phyloP scores from a whole-genome alignment of 2,329 filamentous ascomycete genomes.

The Xylariomycetidae sp. region DNA sequence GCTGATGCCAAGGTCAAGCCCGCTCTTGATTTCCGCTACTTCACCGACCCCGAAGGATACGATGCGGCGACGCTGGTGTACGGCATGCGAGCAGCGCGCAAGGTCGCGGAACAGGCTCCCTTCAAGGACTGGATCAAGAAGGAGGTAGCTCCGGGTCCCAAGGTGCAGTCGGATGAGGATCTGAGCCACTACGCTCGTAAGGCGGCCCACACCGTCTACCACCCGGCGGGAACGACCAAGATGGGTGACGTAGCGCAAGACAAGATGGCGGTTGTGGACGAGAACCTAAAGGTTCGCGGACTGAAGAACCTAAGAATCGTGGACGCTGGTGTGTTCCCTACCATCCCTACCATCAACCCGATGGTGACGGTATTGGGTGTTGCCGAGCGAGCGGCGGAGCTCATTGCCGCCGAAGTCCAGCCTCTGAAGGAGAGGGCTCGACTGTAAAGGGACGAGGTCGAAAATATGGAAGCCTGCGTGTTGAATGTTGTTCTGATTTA shows the following conservation, averaged over 20 bases:
- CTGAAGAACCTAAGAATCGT: constrained; percentile 73
- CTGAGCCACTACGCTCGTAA: constrained; percentile 76
- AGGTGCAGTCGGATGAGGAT: constrained; percentile 71
- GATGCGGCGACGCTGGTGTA: constrained; percentile 77
- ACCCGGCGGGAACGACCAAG: constrained; percentile 84
- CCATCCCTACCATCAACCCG: constrained; percentile 81
- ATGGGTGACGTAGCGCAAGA: constrained; percentile 74
- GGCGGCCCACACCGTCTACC: constrained; percentile 84
- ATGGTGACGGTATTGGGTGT: constrained; percentile 86
- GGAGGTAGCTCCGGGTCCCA: constrained; percentile 74
- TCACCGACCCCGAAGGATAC: constrained; percentile 81
- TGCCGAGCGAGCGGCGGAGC: constrained; percentile 78
- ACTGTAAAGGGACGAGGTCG: too few species aligned
- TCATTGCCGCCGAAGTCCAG: constrained; percentile 70
- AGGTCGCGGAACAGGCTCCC: constrained; percentile 68
- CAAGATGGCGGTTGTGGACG: constrained; percentile 73
- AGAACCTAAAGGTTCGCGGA: constrained; percentile 65
- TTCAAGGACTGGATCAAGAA: constrained; percentile 81
- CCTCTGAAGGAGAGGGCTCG: constrained; percentile 23
- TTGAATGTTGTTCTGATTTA: too few species aligned
- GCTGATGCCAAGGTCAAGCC: constrained; percentile 73
- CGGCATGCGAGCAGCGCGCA: constrained; percentile 71
- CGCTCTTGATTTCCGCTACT: constrained; percentile 83
- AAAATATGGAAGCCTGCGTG: too few species aligned
- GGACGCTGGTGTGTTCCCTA: constrained; percentile 83